Conservation (phyloP, 495 filamentous ascomycete species). For the Hypoxylon fragiforme region DNA sequence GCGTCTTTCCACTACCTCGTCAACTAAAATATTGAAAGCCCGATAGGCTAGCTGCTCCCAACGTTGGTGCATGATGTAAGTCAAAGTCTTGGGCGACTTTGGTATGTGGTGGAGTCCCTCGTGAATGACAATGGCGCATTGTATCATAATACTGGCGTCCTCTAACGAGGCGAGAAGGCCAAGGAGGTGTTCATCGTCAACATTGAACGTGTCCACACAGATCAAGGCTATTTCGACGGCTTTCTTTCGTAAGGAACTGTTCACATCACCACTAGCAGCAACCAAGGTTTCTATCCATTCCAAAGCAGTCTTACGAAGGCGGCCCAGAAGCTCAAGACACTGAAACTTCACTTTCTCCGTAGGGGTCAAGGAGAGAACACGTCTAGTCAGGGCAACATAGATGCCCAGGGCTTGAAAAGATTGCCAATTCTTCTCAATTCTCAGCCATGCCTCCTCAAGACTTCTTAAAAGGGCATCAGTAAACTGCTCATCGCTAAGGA, state of each 20-base stretch:
- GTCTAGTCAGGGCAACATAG: constrained; percentile 41
- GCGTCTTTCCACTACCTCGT: constrained; percentile 38
- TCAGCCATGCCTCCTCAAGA: constrained; percentile 29
- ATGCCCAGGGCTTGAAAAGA: constrained; percentile 42
- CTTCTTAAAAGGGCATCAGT: constrained; percentile 12
- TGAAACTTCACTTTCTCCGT: not conserved
- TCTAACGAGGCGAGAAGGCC: constrained; percentile 20
- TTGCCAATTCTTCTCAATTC: constrained; percentile 56
- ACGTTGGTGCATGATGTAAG: constrained; percentile 33
- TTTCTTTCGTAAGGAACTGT: constrained; percentile 33
- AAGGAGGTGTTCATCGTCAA: constrained; percentile 35
- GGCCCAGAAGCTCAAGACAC: constrained; percentile 32
- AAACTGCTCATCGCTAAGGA: constrained; percentile 20
- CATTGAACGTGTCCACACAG: constrained; percentile 45
- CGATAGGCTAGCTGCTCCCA: constrained; percentile 37
- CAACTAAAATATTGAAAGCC: constrained; percentile 33
- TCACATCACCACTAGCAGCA: constrained; percentile 17
- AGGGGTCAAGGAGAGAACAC: constrained; percentile 44
- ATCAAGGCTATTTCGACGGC: constrained; percentile 43
- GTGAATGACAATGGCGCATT: constrained; percentile 47
- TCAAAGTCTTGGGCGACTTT: constrained; percentile 9
- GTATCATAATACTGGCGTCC: constrained; percentile 40
- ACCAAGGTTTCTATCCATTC: constrained; percentile 39
- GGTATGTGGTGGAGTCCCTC: constrained; percentile 30
- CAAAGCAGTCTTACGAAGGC: constrained; percentile 30